Percentiles rank a stretch among this genome's conserved stretches.
Evolutionary conservation across 2,329 filamentous ascomycete species (phyloP).

Genomic region (Fulvia fulva): DNA sequence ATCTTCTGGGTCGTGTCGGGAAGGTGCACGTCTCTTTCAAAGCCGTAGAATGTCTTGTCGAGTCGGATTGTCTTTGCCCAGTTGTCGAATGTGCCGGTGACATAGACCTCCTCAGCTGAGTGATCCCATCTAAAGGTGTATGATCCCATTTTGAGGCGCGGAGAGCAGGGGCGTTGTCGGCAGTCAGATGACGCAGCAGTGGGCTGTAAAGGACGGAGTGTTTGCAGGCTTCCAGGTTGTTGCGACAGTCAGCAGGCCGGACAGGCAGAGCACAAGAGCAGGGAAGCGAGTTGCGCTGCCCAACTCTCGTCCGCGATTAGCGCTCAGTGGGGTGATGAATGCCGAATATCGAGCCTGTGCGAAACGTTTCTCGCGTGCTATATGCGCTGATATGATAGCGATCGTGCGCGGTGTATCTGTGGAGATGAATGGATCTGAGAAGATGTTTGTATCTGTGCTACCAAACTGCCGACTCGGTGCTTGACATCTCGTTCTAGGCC

Average conservation of each 20-base stretch:
- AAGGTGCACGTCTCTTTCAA: constrained; percentile 77
- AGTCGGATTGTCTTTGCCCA: constrained; percentile 86
- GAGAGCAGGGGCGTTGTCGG: not conserved
- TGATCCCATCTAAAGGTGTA: constrained; percentile 40
- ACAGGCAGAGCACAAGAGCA: not conserved
- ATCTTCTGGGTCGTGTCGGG: constrained; percentile 64
- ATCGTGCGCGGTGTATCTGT: not conserved
- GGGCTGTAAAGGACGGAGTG: not conserved
- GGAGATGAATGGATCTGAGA: not conserved
- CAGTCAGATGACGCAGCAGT: not conserved
- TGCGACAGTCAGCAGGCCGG: not conserved
- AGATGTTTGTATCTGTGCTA: not conserved
- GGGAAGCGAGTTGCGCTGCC: not conserved
- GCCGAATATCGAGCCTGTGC: not conserved
- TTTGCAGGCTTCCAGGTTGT: not conserved
- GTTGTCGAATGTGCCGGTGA: constrained; percentile 92
- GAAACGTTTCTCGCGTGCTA: not conserved
- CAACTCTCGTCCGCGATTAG: not conserved
- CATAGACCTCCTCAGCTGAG: constrained; percentile 79
- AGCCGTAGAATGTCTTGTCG: constrained; percentile 66
- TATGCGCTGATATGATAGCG: not conserved
- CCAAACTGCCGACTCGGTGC: not conserved
- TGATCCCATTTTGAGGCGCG: not conserved
- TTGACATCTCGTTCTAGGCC: not conserved
- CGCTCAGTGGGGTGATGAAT: not conserved